These are phyloP conservation scores for Diaporthe nobilis DNA, from an alignment of 2,329 filamentous ascomycete genomes.

Conservation along the genomic window DNA sequence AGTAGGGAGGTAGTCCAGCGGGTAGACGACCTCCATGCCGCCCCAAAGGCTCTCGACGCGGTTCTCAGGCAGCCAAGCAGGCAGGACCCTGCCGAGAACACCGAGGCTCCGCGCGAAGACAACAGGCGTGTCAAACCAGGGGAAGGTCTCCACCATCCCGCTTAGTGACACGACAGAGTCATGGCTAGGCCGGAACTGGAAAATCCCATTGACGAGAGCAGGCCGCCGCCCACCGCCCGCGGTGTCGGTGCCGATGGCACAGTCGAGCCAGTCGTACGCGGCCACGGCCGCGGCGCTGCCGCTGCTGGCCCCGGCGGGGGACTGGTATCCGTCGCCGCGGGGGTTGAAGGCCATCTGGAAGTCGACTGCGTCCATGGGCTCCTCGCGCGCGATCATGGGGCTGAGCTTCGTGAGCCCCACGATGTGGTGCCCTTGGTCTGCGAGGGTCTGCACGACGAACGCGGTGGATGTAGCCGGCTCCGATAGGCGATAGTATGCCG, in stretches of 20 bases:
- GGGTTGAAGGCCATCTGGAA: constrained; percentile 59
- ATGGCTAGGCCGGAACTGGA: constrained; percentile 32
- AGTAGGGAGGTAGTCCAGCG: constrained; percentile 1
- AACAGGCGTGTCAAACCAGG: constrained; percentile 21
- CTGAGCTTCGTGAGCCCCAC: constrained; percentile 68
- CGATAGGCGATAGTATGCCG: constrained; percentile 70
- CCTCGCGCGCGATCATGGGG: constrained; percentile 54
- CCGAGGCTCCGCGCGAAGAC: constrained; percentile 7
- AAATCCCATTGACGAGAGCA: constrained; percentile 10
- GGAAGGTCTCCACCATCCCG: constrained; percentile 14
- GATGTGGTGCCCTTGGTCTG: constrained; percentile 71
- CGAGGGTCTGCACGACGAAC: constrained; percentile 64
- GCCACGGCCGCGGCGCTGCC: constrained; percentile 50
- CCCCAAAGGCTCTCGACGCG: neutral
- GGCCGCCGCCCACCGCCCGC: constrained; percentile 21
- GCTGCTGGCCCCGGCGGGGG: constrained; percentile 58
- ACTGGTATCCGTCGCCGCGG: constrained; percentile 63
- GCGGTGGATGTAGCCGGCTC: constrained; percentile 61
- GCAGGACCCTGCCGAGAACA: neutral
- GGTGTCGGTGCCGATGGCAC: constrained; percentile 35
- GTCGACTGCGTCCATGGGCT: constrained; percentile 46
- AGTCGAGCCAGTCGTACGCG: constrained; percentile 50
- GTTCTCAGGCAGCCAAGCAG: neutral
- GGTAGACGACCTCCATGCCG: constrained; percentile 10
- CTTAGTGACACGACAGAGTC: neutral